A percentile compares a stretch with the other conserved stretches of the same genome.
Evolutionary conservation across 192 early-diverging fungal genomes (phyloP).

Genomic region (Phycomyces nitens): DNA sequence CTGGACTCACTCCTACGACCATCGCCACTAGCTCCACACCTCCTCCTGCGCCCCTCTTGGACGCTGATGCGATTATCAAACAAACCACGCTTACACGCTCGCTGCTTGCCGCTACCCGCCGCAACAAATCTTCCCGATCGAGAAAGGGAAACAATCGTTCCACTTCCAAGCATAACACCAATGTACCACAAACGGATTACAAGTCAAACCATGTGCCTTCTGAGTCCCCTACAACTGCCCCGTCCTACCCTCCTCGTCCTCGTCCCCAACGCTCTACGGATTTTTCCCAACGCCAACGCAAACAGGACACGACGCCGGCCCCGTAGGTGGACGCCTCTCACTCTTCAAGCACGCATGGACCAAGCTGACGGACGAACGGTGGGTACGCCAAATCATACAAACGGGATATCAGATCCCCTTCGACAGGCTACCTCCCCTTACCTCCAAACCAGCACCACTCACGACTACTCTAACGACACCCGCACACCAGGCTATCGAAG

Average conservation of each 20-base stretch:
- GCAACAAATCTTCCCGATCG: not conserved
- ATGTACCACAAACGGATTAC: not conserved
- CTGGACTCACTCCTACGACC: not conserved
- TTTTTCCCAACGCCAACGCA: not conserved
- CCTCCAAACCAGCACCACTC: not conserved
- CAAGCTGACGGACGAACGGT: not conserved
- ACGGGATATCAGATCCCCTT: constrained; percentile 12
- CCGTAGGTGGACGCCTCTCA: constrained; percentile 7
- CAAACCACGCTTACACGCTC: not conserved
- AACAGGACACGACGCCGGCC: not conserved
- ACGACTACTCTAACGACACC: not conserved
- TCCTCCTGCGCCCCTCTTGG: not conserved
- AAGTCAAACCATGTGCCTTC: not conserved
- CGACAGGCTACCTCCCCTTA: not conserved
- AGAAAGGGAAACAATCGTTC: not conserved
- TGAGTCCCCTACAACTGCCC: not conserved
- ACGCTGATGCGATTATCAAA: not conserved
- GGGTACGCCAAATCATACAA: not conserved
- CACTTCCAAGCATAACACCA: not conserved
- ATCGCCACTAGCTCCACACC: not conserved
- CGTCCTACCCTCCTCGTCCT: not conserved
- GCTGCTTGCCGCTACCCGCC: not conserved
- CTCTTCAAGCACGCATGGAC: constrained; percentile 10
- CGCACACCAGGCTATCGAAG: not conserved
- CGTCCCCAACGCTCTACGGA: not conserved